phyloP scores from a whole-genome alignment of 2,329 filamentous ascomycete genomes.

The Erysiphe pulchra region DNA sequence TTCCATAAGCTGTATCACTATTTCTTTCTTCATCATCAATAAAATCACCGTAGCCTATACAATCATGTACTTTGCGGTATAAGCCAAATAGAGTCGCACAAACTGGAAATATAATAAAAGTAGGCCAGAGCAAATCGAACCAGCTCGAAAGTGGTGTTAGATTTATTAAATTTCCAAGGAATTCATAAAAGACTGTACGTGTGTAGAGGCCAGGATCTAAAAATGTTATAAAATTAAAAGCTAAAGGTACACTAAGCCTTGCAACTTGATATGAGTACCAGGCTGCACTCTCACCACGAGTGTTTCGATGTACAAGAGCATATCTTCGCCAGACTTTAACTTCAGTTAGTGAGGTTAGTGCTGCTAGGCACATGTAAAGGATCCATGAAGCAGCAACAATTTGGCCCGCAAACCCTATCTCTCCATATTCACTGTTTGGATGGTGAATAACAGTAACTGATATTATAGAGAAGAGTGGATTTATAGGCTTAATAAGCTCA shows the following conservation, averaged over 20 bases:
- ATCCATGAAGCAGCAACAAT: conserved; percentile 70
- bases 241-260: conserved; percentile 70
- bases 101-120: conserved; percentile 68
- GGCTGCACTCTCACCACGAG: conserved; percentile 75
- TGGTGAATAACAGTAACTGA: conserved; percentile 29
- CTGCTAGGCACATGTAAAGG: conserved; percentile 82
- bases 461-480: conserved; percentile 49
- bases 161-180: conserved; percentile 62
- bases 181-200: conserved; percentile 64
- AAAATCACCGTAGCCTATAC: conserved; percentile 48
- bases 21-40: conserved; percentile 50
- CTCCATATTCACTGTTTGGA: conserved; percentile 39
- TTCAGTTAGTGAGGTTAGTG: conserved; percentile 67
- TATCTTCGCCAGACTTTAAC: conserved; percentile 96
- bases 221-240: conserved; percentile 93
- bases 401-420: conserved; percentile 70
- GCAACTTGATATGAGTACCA: conserved; percentile 92
- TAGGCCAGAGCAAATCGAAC: conserved; percentile 74
- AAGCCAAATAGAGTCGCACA: conserved; percentile 68
- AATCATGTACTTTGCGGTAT: conserved; percentile 56
- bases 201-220: conserved; percentile 45
- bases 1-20: conserved; percentile 36
- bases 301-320: conserved; percentile 71
- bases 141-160: conserved; percentile 58
- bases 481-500: conserved; percentile 65